A percentile compares a stretch with the other conserved stretches of the same genome.
Evolutionary conservation across 345 rosid species (phyloP).

Genomic region (Corchorus olitorius): DNA sequence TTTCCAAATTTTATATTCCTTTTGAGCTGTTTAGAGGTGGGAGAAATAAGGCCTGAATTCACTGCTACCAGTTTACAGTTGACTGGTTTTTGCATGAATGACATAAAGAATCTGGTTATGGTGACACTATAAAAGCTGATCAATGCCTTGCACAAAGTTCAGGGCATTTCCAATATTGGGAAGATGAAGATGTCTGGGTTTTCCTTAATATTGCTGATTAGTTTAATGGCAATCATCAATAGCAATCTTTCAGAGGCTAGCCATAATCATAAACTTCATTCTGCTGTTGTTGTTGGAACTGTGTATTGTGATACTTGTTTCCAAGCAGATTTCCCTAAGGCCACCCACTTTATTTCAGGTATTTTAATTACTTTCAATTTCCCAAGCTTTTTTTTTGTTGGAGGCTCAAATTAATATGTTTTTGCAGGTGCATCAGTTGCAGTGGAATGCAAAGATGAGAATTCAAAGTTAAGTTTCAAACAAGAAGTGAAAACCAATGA

Average conservation of each 20-base stretch:
- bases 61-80: conserved; percentile 39
- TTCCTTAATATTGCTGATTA: conserved; percentile 33
- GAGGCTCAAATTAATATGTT: background rate
- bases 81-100: conserved; percentile 45
- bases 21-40: conserved; percentile 33
- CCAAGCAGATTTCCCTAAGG: conserved; percentile 50
- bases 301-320: conserved; percentile 92
- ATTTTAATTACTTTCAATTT: background rate
- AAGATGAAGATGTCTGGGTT: conserved; percentile 48
- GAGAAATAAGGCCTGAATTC: conserved; percentile 27
- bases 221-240: conserved; percentile 18
- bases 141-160: background rate
- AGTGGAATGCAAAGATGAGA: conserved; percentile 67
- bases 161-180: conserved; percentile 27
- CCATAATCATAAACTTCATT: conserved; percentile 27
- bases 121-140: background rate
- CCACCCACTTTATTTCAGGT: conserved; percentile 83
- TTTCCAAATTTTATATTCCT: conserved; percentile 20
- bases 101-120: conserved; percentile 25
- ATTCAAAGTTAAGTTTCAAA: conserved; percentile 45
- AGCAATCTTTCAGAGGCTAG: conserved; percentile 31
- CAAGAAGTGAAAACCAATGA: conserved; percentile 64
- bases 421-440: conserved; percentile 76
- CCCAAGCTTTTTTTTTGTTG: background rate
- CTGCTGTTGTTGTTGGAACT: conserved; percentile 75